Conservation (phyloP, 805 yeast genomes). For the Schwanniomyces yamadae region DNA sequence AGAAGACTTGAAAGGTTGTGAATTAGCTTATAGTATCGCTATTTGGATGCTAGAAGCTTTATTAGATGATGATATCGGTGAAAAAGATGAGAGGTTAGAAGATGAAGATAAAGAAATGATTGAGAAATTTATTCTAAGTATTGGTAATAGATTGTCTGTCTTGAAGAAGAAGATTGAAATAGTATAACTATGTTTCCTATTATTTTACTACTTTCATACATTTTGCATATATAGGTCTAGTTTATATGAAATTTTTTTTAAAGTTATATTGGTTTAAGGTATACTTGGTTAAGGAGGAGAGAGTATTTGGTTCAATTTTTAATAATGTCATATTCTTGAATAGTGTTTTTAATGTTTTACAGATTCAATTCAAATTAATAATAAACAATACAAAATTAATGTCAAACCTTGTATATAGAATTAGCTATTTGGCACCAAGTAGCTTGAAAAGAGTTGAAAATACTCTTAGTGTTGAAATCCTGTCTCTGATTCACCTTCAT, state of each 20-base stretch:
- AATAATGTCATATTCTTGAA: no score
- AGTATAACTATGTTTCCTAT: slow-evolving; percentile 1
- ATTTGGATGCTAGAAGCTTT: slow-evolving; percentile 95
- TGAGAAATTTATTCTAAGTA: slow-evolving; percentile 77
- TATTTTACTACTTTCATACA: neutral
- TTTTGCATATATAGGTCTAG: slow-evolving; percentile 1
- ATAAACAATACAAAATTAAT: no score
- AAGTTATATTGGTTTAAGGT: slow-evolving; percentile 1
- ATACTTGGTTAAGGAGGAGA: slow-evolving; percentile 2
- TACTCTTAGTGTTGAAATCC: no score
- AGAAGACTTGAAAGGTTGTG: slow-evolving; percentile 74
- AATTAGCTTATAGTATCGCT: slow-evolving; percentile 84
- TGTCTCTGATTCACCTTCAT: slow-evolving; percentile 6
- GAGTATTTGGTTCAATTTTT: no score
- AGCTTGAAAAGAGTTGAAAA: no score
- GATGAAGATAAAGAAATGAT: slow-evolving; percentile 73
- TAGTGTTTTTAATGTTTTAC: no score
- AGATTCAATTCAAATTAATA: no score
- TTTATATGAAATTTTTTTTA: slow-evolving; percentile 2
- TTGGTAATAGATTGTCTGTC: slow-evolving; percentile 74
- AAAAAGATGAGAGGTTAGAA: slow-evolving; percentile 51
- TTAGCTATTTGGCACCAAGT: no score
- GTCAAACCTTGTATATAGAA: no score
- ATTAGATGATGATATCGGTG: slow-evolving; percentile 47
- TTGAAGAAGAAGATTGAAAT: slow-evolving; percentile 56